A percentile compares a stretch with the other conserved stretches of the same genome.
These are phyloP conservation scores for Calonectria henricotiae DNA, from an alignment of 2,329 filamentous ascomycete species.

Conservation along the genomic window DNA sequence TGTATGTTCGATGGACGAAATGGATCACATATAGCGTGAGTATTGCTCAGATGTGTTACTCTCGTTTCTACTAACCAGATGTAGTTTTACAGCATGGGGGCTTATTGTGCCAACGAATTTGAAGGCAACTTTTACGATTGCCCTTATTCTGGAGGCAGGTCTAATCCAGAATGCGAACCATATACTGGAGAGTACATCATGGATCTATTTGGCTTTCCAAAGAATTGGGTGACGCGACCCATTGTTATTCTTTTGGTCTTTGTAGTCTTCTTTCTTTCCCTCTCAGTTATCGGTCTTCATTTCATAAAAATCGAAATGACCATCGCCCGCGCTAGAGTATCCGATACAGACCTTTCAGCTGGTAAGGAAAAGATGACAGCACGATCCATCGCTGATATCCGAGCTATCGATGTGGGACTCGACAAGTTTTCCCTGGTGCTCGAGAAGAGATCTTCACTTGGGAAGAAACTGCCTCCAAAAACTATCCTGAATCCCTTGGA, in stretches of 20 bases:
- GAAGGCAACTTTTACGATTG: slow-evolving; percentile 81
- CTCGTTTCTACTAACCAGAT: slow-evolving; percentile 45
- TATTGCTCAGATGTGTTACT: slow-evolving; percentile 3
- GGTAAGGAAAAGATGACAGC: slow-evolving; percentile 80
- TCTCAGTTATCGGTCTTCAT: slow-evolving; percentile 75
- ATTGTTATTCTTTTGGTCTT: slow-evolving; percentile 77
- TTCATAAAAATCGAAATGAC: slow-evolving; percentile 79
- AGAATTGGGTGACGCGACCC: slow-evolving; percentile 78
- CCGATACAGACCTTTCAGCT: slow-evolving; percentile 75
- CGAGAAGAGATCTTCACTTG: slow-evolving; percentile 72
- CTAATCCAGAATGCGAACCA: slow-evolving; percentile 77
- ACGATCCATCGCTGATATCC: slow-evolving; percentile 67
- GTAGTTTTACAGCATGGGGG: slow-evolving; percentile 80
- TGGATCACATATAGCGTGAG: slow-evolving; percentile 74
- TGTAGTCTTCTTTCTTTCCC: slow-evolving; percentile 73
- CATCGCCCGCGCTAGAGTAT: slow-evolving; percentile 75
- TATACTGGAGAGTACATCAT: slow-evolving; percentile 82
- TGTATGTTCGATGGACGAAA: slow-evolving; percentile 87
- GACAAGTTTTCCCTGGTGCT: slow-evolving; percentile 77
- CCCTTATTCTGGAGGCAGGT: slow-evolving; percentile 73
- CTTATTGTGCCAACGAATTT: slow-evolving; percentile 82
- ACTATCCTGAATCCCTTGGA: slow-evolving; percentile 79
- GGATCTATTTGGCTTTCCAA: slow-evolving; percentile 77
- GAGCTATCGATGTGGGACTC: slow-evolving; percentile 77
- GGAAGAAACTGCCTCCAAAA: slow-evolving; percentile 69